phyloP scores from a whole-genome alignment of 768 basidiomycete genomes.

The Boletus edulis region DNA sequence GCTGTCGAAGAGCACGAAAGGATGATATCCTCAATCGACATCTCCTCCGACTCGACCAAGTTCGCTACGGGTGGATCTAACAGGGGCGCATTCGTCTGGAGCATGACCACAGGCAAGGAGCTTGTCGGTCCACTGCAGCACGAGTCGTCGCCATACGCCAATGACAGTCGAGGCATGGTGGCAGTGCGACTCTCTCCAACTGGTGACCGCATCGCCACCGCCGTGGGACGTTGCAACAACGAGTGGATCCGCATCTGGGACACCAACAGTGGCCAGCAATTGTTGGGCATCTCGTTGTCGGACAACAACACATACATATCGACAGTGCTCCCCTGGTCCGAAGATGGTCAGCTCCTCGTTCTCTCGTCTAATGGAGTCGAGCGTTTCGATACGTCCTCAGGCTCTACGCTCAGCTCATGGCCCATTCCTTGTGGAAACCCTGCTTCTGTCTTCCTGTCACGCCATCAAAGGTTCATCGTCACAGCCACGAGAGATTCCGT shows the following conservation, averaged over 20 bases:
- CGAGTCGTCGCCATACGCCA: no score
- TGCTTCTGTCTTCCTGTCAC: not conserved
- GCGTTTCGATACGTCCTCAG: not conserved
- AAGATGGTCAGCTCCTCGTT: not conserved
- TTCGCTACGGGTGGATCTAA: not conserved
- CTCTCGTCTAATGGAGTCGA: not conserved
- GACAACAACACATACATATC: not conserved
- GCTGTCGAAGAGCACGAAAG: not conserved
- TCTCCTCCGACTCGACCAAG: not conserved
- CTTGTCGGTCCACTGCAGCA: not conserved
- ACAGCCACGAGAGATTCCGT: not conserved
- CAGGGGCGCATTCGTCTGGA: not conserved
- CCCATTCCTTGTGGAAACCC: not conserved
- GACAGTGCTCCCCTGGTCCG: not conserved
- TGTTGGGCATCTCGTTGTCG: not conserved
- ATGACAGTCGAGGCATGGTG: not conserved
- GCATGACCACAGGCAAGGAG: not conserved
- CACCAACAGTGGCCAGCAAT: not conserved
- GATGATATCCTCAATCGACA: not conserved
- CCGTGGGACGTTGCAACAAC: not conserved
- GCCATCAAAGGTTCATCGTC: not conserved
- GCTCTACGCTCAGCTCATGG: not conserved
- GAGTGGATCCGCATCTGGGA: not conserved
- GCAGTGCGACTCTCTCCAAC: constrained; percentile 1
- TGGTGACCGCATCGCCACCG: constrained; percentile 1